Evolutionary conservation across 1,284 basidiomycete genomes (phyloP).

Genomic region (Termitomyces sp.): DNA sequence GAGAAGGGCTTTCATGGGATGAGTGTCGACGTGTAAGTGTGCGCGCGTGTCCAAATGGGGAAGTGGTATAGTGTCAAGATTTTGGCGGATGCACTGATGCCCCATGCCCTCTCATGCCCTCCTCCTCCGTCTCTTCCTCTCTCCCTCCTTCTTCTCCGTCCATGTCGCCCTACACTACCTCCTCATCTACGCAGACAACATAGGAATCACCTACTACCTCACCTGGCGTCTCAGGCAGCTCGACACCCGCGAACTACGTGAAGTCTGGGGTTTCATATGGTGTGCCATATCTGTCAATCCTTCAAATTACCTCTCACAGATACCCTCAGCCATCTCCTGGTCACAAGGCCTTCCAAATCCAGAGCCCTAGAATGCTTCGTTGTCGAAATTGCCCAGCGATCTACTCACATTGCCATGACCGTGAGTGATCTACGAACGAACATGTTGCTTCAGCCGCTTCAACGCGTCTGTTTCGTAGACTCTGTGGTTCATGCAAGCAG

Average conservation of each 20-base stretch:
- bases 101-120: conserved; percentile 68
- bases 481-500: conserved; percentile 96
- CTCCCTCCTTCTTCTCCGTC: conserved; percentile 86
- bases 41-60: conserved; percentile 20
- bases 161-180: conserved; percentile 90
- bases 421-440: conserved; percentile 46
- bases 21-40: conserved; percentile 25
- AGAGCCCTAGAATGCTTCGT: conserved; percentile 91
- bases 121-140: conserved; percentile 83
- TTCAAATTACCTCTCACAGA: conserved; percentile 10
- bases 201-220: conserved; percentile 95
- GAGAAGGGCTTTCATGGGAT: conserved; percentile 29
- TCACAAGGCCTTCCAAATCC: conserved; percentile 86
- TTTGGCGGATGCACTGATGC: conserved; percentile 10
- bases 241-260: conserved; percentile 77
- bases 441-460: conserved; percentile 7
- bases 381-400: conserved; percentile 78
- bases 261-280: conserved; percentile 98
- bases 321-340: conserved; percentile 76
- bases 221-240: conserved; percentile 78
- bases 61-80: conserved; percentile 10
- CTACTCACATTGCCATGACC: conserved; percentile 90
- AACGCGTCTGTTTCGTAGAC: conserved; percentile 52
- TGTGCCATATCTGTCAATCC: conserved; percentile 29
- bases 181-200: conserved; percentile 84